Base-by-base conservation (phyloP, 2,329 filamentous ascomycete genomes). In the Trichoderma semiorbis region DNA sequence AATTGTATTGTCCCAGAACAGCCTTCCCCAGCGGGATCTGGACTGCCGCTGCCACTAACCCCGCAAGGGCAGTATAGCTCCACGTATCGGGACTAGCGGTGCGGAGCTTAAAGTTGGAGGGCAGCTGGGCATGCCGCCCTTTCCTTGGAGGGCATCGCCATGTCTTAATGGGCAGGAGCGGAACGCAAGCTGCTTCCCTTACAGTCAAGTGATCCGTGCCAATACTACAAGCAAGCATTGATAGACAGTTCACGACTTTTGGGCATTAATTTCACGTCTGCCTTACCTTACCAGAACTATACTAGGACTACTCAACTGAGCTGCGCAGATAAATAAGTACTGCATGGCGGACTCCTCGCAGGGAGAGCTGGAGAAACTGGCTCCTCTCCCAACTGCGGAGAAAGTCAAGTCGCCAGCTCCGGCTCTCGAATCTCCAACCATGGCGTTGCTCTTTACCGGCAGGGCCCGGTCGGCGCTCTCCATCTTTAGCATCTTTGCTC, bases 401-500 rank as follows among this genome's bases (percentile, higher is more conserved):
- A 50, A 64, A 47, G 68, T 62, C 14, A 63, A 66, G 50, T 66
- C 62, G 36, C 47, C 66, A 70, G 30, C 64, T 21, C 57, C 57
- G 57, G 26, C 57, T 28, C 30, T n/a, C 16, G 32, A 39, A 14
- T 24, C 21, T 18, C 34, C 50, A 61, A 58, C 30, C 66, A 74
- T 74, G 73, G 70, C 72, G 36, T 36, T 62, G 53, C 57, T 64
- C 24, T 50, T 60, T 10, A 24, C 65, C 21, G 30, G 64, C 64
- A 67, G 32, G 64, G 47, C 66, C 30, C 69, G 30, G 34, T 63
- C 28, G 34, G 72, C 55, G 62, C 50, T 61, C 14, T 69, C 63
- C 61, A 34, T 74, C 55, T 39, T 65, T 26, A 58, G 47, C 61
- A 11, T 76, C 34, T 67, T 76, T 55, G 30, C 61, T 32, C 16